Conservation (phyloP, 2,329 filamentous ascomycete species). For the Colletotrichum tanaceti region DNA sequence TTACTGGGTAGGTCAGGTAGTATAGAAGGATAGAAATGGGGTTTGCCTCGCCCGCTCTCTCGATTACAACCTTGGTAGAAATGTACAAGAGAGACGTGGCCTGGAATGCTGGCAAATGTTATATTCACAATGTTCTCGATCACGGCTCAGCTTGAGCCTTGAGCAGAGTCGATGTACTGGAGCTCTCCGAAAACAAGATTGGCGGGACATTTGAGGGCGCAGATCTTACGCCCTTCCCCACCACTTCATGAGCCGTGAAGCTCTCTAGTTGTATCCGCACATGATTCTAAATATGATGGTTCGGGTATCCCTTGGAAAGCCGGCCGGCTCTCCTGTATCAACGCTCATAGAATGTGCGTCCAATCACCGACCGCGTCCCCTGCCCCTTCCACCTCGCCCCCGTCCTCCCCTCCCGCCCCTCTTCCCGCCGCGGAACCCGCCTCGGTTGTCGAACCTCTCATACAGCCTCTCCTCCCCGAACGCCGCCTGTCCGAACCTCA, state of each 20-base stretch:
- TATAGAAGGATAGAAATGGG: no score
- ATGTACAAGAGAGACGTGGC: no score
- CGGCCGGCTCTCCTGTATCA: not conserved
- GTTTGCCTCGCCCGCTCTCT: no score
- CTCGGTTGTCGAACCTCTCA: conserved; percentile 62
- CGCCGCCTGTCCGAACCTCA: conserved; percentile 81
- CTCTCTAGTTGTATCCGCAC: not conserved
- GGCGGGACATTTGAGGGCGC: not conserved
- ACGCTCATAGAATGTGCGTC: no score
- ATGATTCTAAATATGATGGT: conserved; percentile 4
- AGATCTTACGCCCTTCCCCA: no score
- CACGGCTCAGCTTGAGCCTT: no score
- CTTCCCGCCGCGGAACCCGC: conserved; percentile 53
- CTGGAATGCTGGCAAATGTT: no score
- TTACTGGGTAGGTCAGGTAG: no score
- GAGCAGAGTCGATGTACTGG: not conserved
- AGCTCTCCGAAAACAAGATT: not conserved
- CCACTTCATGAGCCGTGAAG: not conserved
- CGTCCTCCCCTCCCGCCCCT: conserved; percentile 57
- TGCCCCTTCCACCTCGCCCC: conserved; percentile 54
- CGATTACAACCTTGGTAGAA: no score
- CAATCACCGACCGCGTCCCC: conserved; percentile 44
- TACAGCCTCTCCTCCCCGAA: conserved; percentile 82
- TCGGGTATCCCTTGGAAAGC: conserved; percentile 19
- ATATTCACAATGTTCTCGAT: not conserved